Evolutionary conservation across 345 rosid species (phyloP).

Genomic region (Eutrema heterophyllum): DNA sequence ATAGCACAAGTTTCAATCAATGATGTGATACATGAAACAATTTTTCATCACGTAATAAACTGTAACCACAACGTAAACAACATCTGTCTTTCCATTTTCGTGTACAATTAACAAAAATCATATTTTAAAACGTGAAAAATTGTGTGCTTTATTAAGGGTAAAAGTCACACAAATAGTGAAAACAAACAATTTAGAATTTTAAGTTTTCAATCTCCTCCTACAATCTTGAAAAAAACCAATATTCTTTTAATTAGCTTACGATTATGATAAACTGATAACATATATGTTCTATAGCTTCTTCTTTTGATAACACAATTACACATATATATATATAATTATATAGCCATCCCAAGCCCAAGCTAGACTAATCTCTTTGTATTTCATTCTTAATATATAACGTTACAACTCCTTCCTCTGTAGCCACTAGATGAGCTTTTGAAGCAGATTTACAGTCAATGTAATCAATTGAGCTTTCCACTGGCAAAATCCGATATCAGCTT

Average conservation of each 20-base stretch:
- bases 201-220: background rate
- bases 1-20: no score
- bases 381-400: background rate
- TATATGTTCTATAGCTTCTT: background rate
- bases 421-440: background rate
- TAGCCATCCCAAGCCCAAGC: background rate
- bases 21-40: no score
- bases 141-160: no score
- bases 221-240: background rate
- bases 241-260: background rate
- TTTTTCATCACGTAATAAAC: no score
- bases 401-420: constrained; percentile 1
- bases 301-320: background rate
- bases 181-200: background rate
- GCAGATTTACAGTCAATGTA: background rate
- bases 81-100: no score
- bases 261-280: background rate
- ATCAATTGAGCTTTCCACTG: constrained; percentile 5
- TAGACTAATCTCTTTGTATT: constrained; percentile 5
- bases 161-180: no score
- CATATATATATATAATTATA: background rate
- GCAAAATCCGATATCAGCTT: constrained; percentile 51
- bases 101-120: no score
- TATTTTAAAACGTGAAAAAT: no score
- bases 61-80: no score